A percentile compares a stretch with the other conserved stretches of the same genome.
Conservation (phyloP, 2,329 filamentous ascomycete species). For the Hypoxylon sp. region DNA sequence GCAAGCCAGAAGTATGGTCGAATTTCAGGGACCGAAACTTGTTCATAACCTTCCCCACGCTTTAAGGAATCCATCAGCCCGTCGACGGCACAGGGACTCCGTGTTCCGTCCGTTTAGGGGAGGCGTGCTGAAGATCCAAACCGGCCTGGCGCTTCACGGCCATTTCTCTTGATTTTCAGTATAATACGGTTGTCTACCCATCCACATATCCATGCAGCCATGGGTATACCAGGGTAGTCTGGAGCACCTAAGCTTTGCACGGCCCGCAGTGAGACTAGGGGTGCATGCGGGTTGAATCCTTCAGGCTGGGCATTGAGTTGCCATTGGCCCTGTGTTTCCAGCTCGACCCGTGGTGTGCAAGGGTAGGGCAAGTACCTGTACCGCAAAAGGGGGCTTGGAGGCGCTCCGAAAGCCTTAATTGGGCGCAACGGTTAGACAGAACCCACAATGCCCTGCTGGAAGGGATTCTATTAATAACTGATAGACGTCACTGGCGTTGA, state of each 20-base stretch:
- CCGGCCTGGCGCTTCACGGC: slow-evolving; percentile 10
- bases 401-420: slow-evolving; percentile 26
- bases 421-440: slow-evolving; percentile 22
- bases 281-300: slow-evolving; percentile 38
- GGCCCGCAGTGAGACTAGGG: slow-evolving; percentile 39
- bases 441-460: slow-evolving; percentile 24
- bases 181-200: slow-evolving; percentile 23
- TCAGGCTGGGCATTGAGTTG: slow-evolving; percentile 30
- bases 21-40: slow-evolving; percentile 2
- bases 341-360: slow-evolving; percentile 36
- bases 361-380: slow-evolving; percentile 32
- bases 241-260: slow-evolving; percentile 35
- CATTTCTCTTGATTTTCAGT: slow-evolving; percentile 15
- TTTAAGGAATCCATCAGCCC: slow-evolving; percentile 29
- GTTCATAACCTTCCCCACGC: slow-evolving; percentile 30
- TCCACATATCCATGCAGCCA: slow-evolving; percentile 17
- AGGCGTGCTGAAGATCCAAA: slow-evolving; percentile 4
- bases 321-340: slow-evolving; percentile 36
- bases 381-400: slow-evolving; percentile 39
- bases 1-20: slow-evolving; percentile 14
- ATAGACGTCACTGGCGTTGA: slow-evolving; percentile 36
- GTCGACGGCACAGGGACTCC: slow-evolving; percentile 25
- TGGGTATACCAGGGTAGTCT: slow-evolving; percentile 30
- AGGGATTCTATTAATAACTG: slow-evolving; percentile 43
- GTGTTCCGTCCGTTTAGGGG: slow-evolving; percentile 12